A percentile compares a stretch with the other conserved stretches of the same genome.
These are phyloP conservation scores for Lantana camara DNA, from an alignment of 257 asterid species.

Conservation along the genomic window DNA sequence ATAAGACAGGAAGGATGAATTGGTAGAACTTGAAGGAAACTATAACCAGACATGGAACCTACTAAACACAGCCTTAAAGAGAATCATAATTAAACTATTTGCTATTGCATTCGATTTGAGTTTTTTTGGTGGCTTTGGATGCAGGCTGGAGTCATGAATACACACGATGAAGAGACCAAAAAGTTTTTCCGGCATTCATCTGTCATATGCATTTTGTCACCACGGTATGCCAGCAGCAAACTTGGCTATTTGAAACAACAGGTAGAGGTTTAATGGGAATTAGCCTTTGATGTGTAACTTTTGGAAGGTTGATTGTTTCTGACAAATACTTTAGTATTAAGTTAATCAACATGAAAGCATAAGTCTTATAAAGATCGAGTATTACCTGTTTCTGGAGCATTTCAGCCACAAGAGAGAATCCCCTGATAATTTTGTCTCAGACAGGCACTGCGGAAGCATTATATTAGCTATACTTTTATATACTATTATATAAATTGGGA, in stretches of 20 bases:
- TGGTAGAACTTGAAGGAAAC: too few relatives aligned
- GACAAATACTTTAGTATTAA: not conserved
- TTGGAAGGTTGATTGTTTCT: conserved; percentile 5
- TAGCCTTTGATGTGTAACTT: too few relatives aligned
- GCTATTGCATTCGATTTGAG: conserved; percentile 2
- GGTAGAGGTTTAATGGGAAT: conserved; percentile 46
- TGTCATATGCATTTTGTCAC: conserved; percentile 83
- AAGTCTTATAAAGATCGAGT: conserved; percentile 2
- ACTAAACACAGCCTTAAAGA: too few relatives aligned
- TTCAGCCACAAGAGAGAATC: conserved; percentile 11
- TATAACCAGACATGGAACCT: too few relatives aligned
- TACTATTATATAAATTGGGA: too few relatives aligned
- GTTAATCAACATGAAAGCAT: not conserved
- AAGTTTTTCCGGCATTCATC: conserved; percentile 87
- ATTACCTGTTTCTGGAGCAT: conserved; percentile 1
- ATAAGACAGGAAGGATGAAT: too few relatives aligned
- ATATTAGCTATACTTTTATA: not conserved
- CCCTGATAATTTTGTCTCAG: not conserved
- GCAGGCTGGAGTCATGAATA: conserved; percentile 87
- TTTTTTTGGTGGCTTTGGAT: conserved; percentile 33
- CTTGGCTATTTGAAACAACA: conserved; percentile 81
- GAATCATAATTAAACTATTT: conserved; percentile 9
- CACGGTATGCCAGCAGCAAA: conserved; percentile 86
- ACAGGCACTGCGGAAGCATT: not conserved
- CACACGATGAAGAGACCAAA: conserved; percentile 92